A percentile compares a stretch with the other conserved stretches of the same genome.
phyloP scores from a whole-genome alignment of 371 early-diverging fungal genomes.

The Mortierella sp. region DNA sequence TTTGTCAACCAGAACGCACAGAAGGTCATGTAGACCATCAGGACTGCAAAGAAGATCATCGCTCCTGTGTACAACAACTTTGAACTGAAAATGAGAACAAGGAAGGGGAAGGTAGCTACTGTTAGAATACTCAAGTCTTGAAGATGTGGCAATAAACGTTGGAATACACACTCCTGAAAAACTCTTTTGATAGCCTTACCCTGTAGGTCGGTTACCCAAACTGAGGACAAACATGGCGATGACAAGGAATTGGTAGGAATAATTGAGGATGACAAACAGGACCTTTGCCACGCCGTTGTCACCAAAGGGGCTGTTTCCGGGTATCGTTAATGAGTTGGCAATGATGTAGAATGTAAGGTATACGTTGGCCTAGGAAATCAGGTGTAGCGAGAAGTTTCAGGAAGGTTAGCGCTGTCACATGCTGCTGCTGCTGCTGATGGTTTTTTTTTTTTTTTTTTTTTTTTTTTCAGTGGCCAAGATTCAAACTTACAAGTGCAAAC shows the following conservation, averaged over 20 bases:
- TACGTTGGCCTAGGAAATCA: constrained; percentile 68
- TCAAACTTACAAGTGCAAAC: constrained; percentile 78
- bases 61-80: constrained; percentile 70
- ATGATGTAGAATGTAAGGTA: constrained; percentile 86
- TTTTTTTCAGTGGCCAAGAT: background rate
- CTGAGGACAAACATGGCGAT: constrained; percentile 77
- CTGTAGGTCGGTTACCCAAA: constrained; percentile 85
- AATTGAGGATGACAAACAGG: constrained; percentile 63
- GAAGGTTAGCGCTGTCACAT: background rate
- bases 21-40: constrained; percentile 83
- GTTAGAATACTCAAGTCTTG: background rate
- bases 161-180: too few relatives aligned
- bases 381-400: background rate
- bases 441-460: background rate
- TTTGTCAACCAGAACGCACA: constrained; percentile 66
- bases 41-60: constrained; percentile 75
- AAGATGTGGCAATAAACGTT: background rate
- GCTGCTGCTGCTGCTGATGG: too few relatives aligned
- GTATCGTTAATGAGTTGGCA: constrained; percentile 52
- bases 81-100: constrained; percentile 41
- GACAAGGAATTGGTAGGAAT: constrained; percentile 74
- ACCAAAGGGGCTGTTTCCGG: constrained; percentile 42
- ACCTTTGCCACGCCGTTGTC: constrained; percentile 47
- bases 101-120: too few relatives aligned
- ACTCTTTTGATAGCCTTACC: constrained; percentile 43